Base-by-base conservation (phyloP, 768 basidiomycete species). In the Coprinopsis marcescibilis region DNA sequence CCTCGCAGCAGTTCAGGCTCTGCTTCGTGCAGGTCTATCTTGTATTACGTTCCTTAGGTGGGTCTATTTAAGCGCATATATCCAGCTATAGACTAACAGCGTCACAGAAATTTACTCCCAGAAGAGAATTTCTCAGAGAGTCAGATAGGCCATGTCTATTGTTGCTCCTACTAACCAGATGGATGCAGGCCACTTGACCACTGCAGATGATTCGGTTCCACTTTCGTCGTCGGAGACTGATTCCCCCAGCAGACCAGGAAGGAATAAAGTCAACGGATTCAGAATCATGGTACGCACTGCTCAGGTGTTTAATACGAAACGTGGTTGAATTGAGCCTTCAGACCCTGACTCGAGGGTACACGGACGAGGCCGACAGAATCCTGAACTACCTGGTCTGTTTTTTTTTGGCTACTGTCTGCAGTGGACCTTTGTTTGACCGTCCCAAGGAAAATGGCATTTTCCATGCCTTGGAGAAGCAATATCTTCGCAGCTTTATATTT, bases 401-500 rank as follows among this genome's bases (percentile, higher is more conserved):
- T 36, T 8, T 48, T 1, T 30, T 32, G 24, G 26, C 4, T 15
- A 5, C 6, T 38, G 56, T 53, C 41, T 49, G 42, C 52, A 30
- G 45, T 48, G 34, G n/a, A n/a, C 4, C 29, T 19, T 33, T 43
- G 32, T 19, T 36, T 27, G 44, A 29, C 51, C 10, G 15, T 47
- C 15, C 45, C 11, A 4, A 92, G 90, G 90, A 94, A 65, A 69
- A 79, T 48, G 91, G 91, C 0, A 89, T 92, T 34, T 90, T 88
- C 52, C 85, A 93, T 50, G 91, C 91, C 0, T 66, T 94, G 26
- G 77, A 89, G 58, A 89, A 84, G 57, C 83, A 81, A 53, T 94
- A 90, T 64, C 76, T 94, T 37, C 80, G 78, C 39, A 88, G 84
- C 56, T 89, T 90, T 61, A 83, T 91, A 43, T 89, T 92, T 54